phyloP scores from a whole-genome alignment of 2,329 filamentous ascomycete genomes.

The Polytolypa hystricis region DNA sequence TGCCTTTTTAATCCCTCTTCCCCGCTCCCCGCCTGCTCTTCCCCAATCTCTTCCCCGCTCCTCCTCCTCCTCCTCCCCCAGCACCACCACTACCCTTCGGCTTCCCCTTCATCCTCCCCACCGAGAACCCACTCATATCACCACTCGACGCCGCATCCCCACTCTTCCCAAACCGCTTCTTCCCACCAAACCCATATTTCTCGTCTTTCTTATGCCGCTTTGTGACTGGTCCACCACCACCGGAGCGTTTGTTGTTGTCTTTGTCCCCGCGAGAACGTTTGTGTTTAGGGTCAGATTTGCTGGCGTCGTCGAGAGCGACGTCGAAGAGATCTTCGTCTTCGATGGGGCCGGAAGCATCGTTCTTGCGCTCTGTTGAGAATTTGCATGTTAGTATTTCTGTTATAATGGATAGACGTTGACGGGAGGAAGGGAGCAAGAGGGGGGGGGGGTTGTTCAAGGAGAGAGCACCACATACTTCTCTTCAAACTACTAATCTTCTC shows the following conservation, averaged over 20 bases:
- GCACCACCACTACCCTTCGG: too few relatives aligned
- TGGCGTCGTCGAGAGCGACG: conserved; percentile 65
- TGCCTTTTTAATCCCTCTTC: conserved; percentile 15
- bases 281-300: conserved; percentile 44
- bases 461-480: conserved; percentile 60
- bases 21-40: conserved; percentile 38
- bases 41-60: conserved; percentile 36
- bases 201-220: conserved; percentile 92
- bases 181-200: conserved; percentile 91
- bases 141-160: conserved; percentile 74
- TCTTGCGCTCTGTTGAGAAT: conserved; percentile 63
- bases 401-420: conserved; percentile 4
- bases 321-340: conserved; percentile 87
- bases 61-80: too few relatives aligned
- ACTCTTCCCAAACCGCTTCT: conserved; percentile 86
- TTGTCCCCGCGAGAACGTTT: conserved; percentile 31
- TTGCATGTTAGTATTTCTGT: conserved; percentile 15
- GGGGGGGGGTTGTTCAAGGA: too few relatives aligned
- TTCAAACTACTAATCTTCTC: conserved; percentile 94
- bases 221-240: conserved; percentile 31
- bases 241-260: conserved; percentile 15
- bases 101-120: conserved; percentile 69
- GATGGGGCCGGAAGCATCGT: conserved; percentile 48
- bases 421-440: too few relatives aligned
- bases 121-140: conserved; percentile 70